Conservation (phyloP, 108 stramenopile species). For the Conticribra guillardii region DNA sequence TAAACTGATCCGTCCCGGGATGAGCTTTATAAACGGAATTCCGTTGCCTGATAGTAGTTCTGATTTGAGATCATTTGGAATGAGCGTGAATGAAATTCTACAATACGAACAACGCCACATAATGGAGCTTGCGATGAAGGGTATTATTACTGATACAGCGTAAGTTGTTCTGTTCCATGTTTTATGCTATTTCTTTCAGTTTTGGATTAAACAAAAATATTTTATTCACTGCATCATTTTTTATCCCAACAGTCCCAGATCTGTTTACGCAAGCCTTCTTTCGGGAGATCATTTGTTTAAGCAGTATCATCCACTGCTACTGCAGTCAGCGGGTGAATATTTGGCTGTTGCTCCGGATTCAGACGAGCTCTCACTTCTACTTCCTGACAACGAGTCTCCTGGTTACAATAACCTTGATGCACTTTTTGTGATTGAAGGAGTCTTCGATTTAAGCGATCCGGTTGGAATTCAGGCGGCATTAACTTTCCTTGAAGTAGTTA, state of each 20-base stretch:
- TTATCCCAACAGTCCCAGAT: conserved; percentile 31
- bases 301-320: conserved; percentile 65
- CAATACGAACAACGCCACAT: conserved; percentile 67
- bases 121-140: conserved; percentile 53
- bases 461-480: conserved; percentile 45
- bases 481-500: conserved; percentile 54
- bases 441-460: conserved; percentile 58
- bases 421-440: conserved; percentile 62
- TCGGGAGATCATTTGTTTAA: conserved; percentile 63
- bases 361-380: conserved; percentile 50
- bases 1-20: conserved; percentile 57
- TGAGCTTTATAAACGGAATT: conserved; percentile 87
- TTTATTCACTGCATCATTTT: background rate
- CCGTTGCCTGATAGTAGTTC: conserved; percentile 61
- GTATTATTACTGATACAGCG: conserved; percentile 67
- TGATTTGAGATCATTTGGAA: conserved; percentile 33
- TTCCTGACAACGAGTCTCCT: conserved; percentile 20
- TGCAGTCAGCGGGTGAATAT: conserved; percentile 40
- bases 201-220: background rate
- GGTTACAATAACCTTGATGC: conserved; percentile 44
- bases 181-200: background rate
- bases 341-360: conserved; percentile 43
- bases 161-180: conserved; percentile 1
- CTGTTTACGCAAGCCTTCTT: conserved; percentile 71
- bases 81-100: conserved; percentile 53